Base-by-base conservation (phyloP, 345 rosid genomes). In the Gossypium rotundifolium region DNA sequence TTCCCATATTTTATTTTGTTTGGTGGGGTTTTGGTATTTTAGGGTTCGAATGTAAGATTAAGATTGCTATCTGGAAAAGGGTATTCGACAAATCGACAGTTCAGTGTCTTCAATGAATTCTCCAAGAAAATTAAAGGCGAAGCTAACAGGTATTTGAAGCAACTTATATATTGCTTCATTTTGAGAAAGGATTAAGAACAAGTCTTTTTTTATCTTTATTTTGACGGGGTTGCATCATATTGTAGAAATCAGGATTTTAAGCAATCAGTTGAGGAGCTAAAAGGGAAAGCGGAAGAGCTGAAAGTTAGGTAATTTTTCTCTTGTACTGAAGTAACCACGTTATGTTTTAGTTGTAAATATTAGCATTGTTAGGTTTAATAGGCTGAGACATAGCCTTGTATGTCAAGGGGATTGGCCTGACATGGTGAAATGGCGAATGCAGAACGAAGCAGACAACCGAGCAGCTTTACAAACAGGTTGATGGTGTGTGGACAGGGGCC, bases 361-460 rank as follows among this genome's bases (percentile, higher is more conserved):
- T 67, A 75, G 81, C 59, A 70, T 71, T 73, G 52, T 74, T 82
- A 87, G 88, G 59, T 25, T 76, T 82, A 77, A 65, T 83, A 85
- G 88, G 88, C 88, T 88, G 81, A 80, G 87, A 72, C 84, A 84
- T 85, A 78, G 85, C 65, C 52, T 84, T 81, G 86, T 87, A 80
- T 85, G 87, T 85, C 86, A 84, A 87, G 81, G 81, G 84, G 81
- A 82, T 84, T 78, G 85, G 85, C 92, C 90, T 88, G 87, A 90
- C 89, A 84, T 83, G 86, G 80, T 90, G 85, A 82, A 86, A 80
- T 90, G 87, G 83, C 78, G 75, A 84, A 83, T 88, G 90, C 92
- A 93, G 98, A 90, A 90, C 97, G 4, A 95, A 93, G 87, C 88
- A 93, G 90, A 93, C 88, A 49, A 83, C 96, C 62, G 93, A 90